A percentile compares a stretch with the other conserved stretches of the same genome.
These are phyloP conservation scores for Arthromyces matolae DNA, from an alignment of 768 basidiomycete species.

Conservation along the genomic window DNA sequence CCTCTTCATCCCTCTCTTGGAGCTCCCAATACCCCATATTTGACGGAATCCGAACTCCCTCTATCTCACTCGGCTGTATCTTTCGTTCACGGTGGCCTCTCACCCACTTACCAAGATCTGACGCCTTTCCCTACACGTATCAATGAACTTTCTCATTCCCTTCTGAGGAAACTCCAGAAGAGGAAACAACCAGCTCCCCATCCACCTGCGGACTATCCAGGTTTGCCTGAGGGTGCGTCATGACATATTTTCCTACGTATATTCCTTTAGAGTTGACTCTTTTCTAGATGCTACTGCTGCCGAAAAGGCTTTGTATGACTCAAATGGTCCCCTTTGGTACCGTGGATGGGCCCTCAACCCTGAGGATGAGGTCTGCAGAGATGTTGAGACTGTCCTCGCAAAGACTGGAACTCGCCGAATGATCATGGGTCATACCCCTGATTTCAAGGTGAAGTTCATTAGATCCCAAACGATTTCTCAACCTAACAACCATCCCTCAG, in stretches of 20 bases:
- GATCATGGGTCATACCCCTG: conserved; percentile 97
- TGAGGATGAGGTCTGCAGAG: conserved; percentile 65
- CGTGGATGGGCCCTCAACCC: conserved; percentile 83
- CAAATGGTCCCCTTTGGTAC: conserved; percentile 91
- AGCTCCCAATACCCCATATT: conserved; percentile 60
- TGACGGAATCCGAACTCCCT: conserved; percentile 37
- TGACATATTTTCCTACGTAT: not conserved
- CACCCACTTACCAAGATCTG: conserved; percentile 69
- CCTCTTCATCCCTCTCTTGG: conserved; percentile 74
- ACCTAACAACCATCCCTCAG: conserved; percentile 27
- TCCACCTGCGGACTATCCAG: conserved; percentile 74
- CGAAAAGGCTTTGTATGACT: conserved; percentile 68
- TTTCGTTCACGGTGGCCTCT: conserved; percentile 91
- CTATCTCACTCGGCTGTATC: conserved; percentile 81
- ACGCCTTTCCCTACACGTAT: conserved; percentile 82
- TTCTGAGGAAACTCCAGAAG: conserved; percentile 68
- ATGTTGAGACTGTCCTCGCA: conserved; percentile 66
- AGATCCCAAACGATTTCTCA: not conserved
- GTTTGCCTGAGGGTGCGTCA: conserved; percentile 52
- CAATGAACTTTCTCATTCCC: conserved; percentile 66
- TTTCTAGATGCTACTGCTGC: conserved; percentile 52
- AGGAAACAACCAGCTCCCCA: conserved; percentile 71
- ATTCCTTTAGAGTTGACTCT: conserved; percentile 14
- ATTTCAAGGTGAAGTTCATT: conserved; percentile 56
- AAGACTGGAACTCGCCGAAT: conserved; percentile 81